A percentile compares a stretch with the other conserved stretches of the same genome.
Conservation (phyloP, 441 rosid genomes). For the Erysimum cheiri region DNA sequence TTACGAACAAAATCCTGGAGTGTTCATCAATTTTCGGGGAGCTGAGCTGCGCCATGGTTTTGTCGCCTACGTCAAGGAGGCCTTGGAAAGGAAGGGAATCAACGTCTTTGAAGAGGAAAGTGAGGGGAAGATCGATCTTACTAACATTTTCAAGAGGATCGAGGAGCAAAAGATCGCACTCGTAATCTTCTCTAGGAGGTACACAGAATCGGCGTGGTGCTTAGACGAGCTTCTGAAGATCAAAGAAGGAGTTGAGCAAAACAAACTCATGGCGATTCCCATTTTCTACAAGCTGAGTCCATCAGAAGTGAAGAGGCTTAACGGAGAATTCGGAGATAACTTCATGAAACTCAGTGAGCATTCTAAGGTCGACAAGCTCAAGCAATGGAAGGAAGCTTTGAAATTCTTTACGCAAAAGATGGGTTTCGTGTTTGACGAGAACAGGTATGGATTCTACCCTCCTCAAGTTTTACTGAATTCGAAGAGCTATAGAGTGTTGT, state of each 20-base stretch:
- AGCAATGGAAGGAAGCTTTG: constrained; percentile 7
- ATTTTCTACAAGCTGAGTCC: not conserved
- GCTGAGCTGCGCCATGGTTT: not conserved
- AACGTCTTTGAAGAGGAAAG: not conserved
- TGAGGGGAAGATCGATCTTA: not conserved
- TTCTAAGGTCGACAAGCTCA: not conserved
- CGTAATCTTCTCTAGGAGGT: not conserved
- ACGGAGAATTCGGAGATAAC: not conserved
- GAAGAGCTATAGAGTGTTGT: too few species aligned
- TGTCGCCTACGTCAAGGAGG: not conserved
- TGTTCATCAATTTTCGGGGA: not conserved
- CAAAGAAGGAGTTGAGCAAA: not conserved
- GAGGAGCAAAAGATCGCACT: not conserved
- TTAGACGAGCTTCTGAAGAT: not conserved
- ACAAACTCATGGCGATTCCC: not conserved
- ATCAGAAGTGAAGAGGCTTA: not conserved
- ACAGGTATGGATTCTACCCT: not conserved
- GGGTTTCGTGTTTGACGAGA: not conserved
- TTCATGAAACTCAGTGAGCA: not conserved
- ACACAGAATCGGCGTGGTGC: not conserved
- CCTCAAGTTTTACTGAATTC: too few species aligned
- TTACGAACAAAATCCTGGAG: not conserved
- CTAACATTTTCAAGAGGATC: not conserved
- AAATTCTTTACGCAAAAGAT: accelerated
- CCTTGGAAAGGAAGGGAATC: not conserved